phyloP scores from a whole-genome alignment of 2,329 filamentous ascomycete species.

The Aspergillus hortae region DNA sequence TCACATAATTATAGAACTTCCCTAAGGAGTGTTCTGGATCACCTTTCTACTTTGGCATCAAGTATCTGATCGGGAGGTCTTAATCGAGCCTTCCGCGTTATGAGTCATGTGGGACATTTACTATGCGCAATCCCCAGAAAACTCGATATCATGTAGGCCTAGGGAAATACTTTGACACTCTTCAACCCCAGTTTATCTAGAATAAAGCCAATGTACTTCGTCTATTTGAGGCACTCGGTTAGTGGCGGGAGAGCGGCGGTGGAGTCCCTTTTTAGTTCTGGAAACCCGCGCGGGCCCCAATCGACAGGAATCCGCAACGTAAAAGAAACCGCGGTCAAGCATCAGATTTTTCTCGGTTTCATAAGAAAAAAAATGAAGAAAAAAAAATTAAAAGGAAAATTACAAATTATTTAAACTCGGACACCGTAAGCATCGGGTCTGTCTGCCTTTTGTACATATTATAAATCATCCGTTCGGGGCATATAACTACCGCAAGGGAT shows the following conservation, averaged over 20 bases:
- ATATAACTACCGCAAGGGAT: background rate
- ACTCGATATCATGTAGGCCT: too few relatives aligned
- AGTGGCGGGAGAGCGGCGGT: conserved; percentile 7
- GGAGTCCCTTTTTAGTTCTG: conserved; percentile 11
- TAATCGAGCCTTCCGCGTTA: too few relatives aligned
- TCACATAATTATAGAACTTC: too few relatives aligned
- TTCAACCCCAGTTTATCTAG: too few relatives aligned
- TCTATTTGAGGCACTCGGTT: background rate
- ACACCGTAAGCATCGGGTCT: background rate
- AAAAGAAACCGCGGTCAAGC: conserved; percentile 21
- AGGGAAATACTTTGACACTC: too few relatives aligned
- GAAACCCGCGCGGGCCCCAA: conserved; percentile 13
- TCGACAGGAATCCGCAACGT: conserved; percentile 23
- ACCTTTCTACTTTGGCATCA: too few relatives aligned
- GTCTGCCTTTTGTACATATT: conserved; percentile 3
- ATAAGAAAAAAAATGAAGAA: background rate
- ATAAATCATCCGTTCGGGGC: conserved; percentile 12
- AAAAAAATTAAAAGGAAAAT: background rate
- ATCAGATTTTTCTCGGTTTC: conserved; percentile 1
- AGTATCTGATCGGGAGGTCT: too few relatives aligned
- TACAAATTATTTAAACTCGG: background rate
- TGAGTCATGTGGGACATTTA: too few relatives aligned
- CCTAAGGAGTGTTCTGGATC: too few relatives aligned
- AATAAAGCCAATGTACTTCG: too few relatives aligned
- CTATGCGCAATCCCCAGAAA: too few relatives aligned